These are phyloP conservation scores for Mycena belliarum DNA, from an alignment of 768 basidiomycete species.

Conservation along the genomic window DNA sequence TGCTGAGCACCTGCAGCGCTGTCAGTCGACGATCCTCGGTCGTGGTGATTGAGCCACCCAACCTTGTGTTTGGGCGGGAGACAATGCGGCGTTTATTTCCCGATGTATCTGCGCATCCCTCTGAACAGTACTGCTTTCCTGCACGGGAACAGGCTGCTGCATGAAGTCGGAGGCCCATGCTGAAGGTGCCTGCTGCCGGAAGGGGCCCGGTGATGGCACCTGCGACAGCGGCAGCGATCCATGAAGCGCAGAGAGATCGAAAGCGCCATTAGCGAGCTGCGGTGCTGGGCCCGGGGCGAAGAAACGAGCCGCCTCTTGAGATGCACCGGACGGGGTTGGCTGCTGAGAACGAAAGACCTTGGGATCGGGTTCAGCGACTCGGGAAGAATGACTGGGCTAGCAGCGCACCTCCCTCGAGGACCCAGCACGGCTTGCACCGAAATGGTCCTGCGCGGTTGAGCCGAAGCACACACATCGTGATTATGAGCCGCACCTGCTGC, in stretches of 20 bases:
- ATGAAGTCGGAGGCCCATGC: constrained; percentile 71
- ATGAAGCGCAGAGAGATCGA: constrained; percentile 61
- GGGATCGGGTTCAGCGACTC: constrained; percentile 8
- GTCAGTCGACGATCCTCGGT: neutral
- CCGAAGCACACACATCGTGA: neutral
- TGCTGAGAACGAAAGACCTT: constrained; percentile 66
- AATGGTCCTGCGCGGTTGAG: constrained; percentile 58
- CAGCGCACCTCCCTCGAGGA: constrained; percentile 61
- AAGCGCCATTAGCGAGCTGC: constrained; percentile 43
- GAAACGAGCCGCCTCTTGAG: constrained; percentile 72
- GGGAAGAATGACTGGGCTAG: neutral
- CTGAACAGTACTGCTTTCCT: constrained; percentile 7
- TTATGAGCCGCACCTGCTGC: constrained; percentile 61
- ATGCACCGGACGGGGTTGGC: constrained; percentile 39
- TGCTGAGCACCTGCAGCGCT: constrained; percentile 34
- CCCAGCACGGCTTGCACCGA: constrained; percentile 58
- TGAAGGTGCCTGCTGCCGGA: constrained; percentile 23
- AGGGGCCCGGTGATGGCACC: constrained; percentile 14
- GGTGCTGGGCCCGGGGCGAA: constrained; percentile 46
- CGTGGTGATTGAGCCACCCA: neutral
- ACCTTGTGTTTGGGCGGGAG: constrained; percentile 7
- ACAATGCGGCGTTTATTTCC: constrained; percentile 7
- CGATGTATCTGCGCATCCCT: constrained; percentile 12
- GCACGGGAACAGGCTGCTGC: constrained; percentile 17
- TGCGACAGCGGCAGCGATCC: constrained; percentile 41